Evolutionary conservation across 228 moss, liverwort and hornwort genomes (phyloP).

Genomic region (Sphagnum fallax): DNA sequence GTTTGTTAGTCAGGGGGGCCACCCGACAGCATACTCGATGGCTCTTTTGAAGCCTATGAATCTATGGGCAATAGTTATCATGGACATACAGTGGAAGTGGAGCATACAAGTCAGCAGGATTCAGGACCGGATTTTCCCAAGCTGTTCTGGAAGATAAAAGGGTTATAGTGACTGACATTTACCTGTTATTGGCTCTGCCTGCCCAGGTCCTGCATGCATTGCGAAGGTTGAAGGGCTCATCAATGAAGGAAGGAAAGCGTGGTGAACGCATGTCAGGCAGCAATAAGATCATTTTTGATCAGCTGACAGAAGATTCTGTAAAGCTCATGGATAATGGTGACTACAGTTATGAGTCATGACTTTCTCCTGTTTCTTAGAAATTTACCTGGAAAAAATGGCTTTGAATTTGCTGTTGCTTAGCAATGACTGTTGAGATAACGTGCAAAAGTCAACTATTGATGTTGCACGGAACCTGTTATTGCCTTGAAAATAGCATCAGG

Average conservation of each 20-base stretch:
- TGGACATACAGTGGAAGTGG: no score
- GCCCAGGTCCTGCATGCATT: slow-evolving; percentile 73
- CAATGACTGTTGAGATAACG: background rate
- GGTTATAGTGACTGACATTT: no score
- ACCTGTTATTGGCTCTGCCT: background rate
- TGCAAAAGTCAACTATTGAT: background rate
- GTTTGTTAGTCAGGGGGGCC: no score
- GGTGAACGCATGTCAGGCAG: slow-evolving; percentile 67
- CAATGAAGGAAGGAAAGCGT: slow-evolving; percentile 53
- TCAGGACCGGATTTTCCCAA: no score
- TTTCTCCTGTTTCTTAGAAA: background rate
- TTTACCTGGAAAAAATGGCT: background rate
- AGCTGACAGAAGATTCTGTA: slow-evolving; percentile 94
- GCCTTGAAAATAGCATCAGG: background rate
- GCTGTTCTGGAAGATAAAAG: no score
- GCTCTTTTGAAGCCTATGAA: no score
- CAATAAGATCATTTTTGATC: slow-evolving; percentile 67
- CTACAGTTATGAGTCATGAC: slow-evolving; percentile 50
- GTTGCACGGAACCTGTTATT: background rate
- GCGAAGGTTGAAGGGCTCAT: slow-evolving; percentile 71
- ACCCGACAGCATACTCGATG: no score
- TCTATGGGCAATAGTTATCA: no score
- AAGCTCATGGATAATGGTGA: slow-evolving; percentile 90
- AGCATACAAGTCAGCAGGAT: no score
- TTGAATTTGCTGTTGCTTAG: background rate